A percentile compares a stretch with the other conserved stretches of the same genome.
phyloP scores from a whole-genome alignment of 441 rosid genomes.

The Erysimum pusillum region DNA sequence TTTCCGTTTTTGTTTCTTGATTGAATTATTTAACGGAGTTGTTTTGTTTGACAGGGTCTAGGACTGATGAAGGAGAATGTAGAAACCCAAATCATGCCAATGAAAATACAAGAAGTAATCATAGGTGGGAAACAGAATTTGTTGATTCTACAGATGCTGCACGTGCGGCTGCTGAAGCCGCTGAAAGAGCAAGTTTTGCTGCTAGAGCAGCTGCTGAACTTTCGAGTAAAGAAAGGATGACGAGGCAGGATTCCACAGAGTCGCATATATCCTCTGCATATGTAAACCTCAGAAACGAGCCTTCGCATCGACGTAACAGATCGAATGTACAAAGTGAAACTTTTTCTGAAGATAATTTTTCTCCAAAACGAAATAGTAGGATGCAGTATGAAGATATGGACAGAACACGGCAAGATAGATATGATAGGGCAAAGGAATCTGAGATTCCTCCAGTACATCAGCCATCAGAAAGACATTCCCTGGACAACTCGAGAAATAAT shows the following conservation, averaged over 20 bases:
- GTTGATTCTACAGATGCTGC: slow-evolving; percentile 92
- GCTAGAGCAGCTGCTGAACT: slow-evolving; percentile 96
- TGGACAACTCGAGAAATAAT: slow-evolving; percentile 50
- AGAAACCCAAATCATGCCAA: slow-evolving; percentile 54
- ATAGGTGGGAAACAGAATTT: slow-evolving; percentile 84
- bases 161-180: slow-evolving; percentile 95
- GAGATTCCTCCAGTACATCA: slow-evolving; percentile 36
- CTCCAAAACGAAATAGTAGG: slow-evolving; percentile 47
- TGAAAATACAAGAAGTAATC: slow-evolving; percentile 50
- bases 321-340: slow-evolving; percentile 50
- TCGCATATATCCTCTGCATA: slow-evolving; percentile 49
- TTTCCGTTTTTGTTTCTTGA: slow-evolving; percentile 9
- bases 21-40: slow-evolving; percentile 34
- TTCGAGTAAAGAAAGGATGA: slow-evolving; percentile 68
- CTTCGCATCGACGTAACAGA: slow-evolving; percentile 43
- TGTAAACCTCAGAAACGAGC: slow-evolving; percentile 54
- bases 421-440: slow-evolving; percentile 29
- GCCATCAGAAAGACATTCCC: slow-evolving; percentile 46
- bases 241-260: slow-evolving; percentile 58
- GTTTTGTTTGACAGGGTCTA: slow-evolving; percentile 54
- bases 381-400: slow-evolving; percentile 48
- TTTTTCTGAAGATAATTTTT: slow-evolving; percentile 45
- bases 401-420: slow-evolving; percentile 42
- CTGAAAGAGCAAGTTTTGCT: slow-evolving; percentile 94
- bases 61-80: slow-evolving; percentile 50